Base-by-base conservation (phyloP, 371 early-diverging fungal species). In the Fennellomyces sp. region DNA sequence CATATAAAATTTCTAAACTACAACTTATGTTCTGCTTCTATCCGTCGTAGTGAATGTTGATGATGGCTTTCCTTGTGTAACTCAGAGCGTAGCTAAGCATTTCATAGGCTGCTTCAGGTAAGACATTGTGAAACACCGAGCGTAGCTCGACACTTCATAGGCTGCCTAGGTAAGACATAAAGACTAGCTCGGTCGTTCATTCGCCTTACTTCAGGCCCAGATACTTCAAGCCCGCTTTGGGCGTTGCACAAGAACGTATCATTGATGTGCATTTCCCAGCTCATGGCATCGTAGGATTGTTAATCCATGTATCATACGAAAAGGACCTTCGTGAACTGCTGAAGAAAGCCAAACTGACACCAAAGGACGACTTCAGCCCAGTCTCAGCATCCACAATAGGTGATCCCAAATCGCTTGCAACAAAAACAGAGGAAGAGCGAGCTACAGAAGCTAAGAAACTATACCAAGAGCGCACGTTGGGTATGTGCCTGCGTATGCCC, bases 231-330 rank as follows among this genome's bases (percentile, higher is more conserved):
- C n/a, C n/a, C n/a, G n/a, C n/a, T n/a, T n/a, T 62, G 0, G 52
- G 52, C 0, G 38, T 62, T 2, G 21, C 26, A 3, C 56, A 62
- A 38, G 28, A 17, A 5, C 15, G 56, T 0, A 21, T 56, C 4
- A 38, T 62, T 2, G 63, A 62, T 26, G 19, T 62, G 3, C 63
- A 56, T 5, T 62, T 62, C 47, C 56, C 62, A 3, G 29, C 41
- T 2, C 38, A 17, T 30, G 51, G 62, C 19, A 15, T 26, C 23
- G 33, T 56, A 3, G 57, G 52, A 0, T 21, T 62, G 0, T 28
- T 56, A 10, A 27, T 62, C 3, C 52, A 62, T 48, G 0, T n/a
- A 1, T 54, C 47, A 0, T 61, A 21, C 15, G 36, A 56, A 3
- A 2, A n/a, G 10, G 61, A 61, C 12, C 11, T 61, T 1, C 17